Conservation (phyloP, 371 early-diverging fungal species). For the Zopfochytrium polystomum region DNA sequence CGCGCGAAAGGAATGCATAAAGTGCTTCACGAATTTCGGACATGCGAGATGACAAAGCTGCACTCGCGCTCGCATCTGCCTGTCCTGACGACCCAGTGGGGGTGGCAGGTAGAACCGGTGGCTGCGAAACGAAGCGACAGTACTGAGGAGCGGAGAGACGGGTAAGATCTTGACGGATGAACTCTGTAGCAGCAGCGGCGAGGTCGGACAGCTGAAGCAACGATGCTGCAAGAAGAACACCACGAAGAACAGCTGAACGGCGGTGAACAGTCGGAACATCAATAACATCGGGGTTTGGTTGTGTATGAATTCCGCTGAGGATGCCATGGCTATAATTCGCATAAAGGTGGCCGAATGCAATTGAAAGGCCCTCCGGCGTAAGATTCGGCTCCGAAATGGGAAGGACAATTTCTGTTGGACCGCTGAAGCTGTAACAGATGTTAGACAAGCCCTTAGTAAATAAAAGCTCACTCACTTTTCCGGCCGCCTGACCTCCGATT, state of each 20-base stretch:
- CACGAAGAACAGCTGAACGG: constrained; percentile 35
- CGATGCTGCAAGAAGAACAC: constrained; percentile 41
- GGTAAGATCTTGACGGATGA: constrained; percentile 42
- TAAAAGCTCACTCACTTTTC: constrained; percentile 19
- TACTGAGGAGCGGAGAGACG: constrained; percentile 41
- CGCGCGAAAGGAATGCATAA: constrained; percentile 41
- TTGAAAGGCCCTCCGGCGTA: constrained; percentile 43
- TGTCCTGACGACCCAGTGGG: neutral
- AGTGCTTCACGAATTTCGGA: constrained; percentile 41
- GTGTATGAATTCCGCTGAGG: constrained; percentile 14
- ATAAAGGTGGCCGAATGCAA: constrained; percentile 51
- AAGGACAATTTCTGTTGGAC: constrained; percentile 28
- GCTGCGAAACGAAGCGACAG: constrained; percentile 40
- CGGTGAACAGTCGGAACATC: too few relatives aligned
- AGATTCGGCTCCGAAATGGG: constrained; percentile 45
- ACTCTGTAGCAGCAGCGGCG: constrained; percentile 30
- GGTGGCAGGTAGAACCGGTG: neutral
- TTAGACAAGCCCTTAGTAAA: neutral
- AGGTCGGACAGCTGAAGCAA: constrained; percentile 46
- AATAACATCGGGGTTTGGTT: too few relatives aligned
- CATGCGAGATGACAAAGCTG: constrained; percentile 12
- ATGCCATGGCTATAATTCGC: constrained; percentile 34
- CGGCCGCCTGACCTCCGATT: constrained; percentile 32
- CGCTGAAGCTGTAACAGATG: constrained; percentile 20
- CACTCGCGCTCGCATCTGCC: too few relatives aligned